Conservation (phyloP, 768 basidiomycete species). For the Arthromyces matolae region DNA sequence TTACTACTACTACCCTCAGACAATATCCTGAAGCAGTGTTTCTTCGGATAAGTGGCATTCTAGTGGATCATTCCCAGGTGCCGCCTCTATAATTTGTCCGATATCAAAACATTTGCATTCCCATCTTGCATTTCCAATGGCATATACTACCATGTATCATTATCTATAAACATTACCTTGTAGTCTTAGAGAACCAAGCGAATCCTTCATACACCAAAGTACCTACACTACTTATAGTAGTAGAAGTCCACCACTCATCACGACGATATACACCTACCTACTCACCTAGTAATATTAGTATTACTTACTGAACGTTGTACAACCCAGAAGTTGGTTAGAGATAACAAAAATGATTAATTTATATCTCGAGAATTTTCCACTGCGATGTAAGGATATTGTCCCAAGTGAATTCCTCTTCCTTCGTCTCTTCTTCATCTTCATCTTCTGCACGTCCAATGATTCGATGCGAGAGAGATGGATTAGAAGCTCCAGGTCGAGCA, state of each 20-base stretch:
- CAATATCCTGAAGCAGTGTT: slow-evolving; percentile 77
- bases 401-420: slow-evolving; percentile 22
- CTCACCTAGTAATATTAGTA: too few species aligned
- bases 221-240: neutral
- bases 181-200: slow-evolving; percentile 9
- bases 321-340: too few species aligned
- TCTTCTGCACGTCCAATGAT: slow-evolving; percentile 1
- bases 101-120: neutral
- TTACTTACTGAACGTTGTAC: too few species aligned
- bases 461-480: slow-evolving; percentile 22
- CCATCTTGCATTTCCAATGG: slow-evolving; percentile 1
- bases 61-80: slow-evolving; percentile 64
- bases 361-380: slow-evolving; percentile 20
- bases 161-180: neutral
- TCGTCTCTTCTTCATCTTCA: slow-evolving; percentile 17
- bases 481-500: slow-evolving; percentile 13
- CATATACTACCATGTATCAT: slow-evolving; percentile 10
- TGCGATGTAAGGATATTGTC: slow-evolving; percentile 15
- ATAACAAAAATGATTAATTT: neutral
- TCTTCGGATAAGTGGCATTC: slow-evolving; percentile 75
- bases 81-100: slow-evolving; percentile 34
- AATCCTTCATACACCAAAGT: slow-evolving; percentile 1
- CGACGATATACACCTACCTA: too few species aligned
- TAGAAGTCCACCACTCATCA: neutral
- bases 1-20: slow-evolving; percentile 29